phyloP scores from a whole-genome alignment of 192 early-diverging fungal species.

The Chytriomyces hyalinus region DNA sequence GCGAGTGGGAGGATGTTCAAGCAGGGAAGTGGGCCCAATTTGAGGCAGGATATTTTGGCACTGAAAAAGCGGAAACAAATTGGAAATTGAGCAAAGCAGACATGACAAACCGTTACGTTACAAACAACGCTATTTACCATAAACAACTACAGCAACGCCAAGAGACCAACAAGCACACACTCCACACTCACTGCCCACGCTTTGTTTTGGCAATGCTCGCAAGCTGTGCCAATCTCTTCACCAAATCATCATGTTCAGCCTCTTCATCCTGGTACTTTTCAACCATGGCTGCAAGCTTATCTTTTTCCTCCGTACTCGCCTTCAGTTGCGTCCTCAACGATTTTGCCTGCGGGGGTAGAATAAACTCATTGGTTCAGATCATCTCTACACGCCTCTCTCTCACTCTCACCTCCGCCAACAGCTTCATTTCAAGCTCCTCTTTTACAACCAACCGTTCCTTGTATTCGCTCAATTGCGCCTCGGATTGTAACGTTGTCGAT shows the following conservation, averaged over 20 bases:
- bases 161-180: too few relatives aligned
- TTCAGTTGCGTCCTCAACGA: not conserved
- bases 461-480: conserved; percentile 7
- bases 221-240: conserved; percentile 28
- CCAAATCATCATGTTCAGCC: conserved; percentile 28
- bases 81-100: too few relatives aligned
- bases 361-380: not conserved
- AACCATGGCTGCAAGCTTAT: conserved; percentile 19
- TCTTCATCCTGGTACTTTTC: conserved; percentile 30
- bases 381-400: not conserved
- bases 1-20: too few relatives aligned
- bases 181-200: not conserved
- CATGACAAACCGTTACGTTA: too few relatives aligned
- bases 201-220: conserved; percentile 10
- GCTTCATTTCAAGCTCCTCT: conserved; percentile 26
- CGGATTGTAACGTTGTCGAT: conserved; percentile 1
- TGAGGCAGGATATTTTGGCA: too few relatives aligned
- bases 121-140: too few relatives aligned
- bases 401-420: conserved; percentile 10
- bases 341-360: conserved; percentile 8
- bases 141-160: too few relatives aligned
- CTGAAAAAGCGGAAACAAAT: too few relatives aligned
- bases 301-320: conserved; percentile 9
- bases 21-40: too few relatives aligned
- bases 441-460: conserved; percentile 21